Evolutionary conservation across 1,284 basidiomycete species (phyloP), one percentile per base, ranked within the genome.

Genomic region (Heterobasidion parviporum): DNA sequence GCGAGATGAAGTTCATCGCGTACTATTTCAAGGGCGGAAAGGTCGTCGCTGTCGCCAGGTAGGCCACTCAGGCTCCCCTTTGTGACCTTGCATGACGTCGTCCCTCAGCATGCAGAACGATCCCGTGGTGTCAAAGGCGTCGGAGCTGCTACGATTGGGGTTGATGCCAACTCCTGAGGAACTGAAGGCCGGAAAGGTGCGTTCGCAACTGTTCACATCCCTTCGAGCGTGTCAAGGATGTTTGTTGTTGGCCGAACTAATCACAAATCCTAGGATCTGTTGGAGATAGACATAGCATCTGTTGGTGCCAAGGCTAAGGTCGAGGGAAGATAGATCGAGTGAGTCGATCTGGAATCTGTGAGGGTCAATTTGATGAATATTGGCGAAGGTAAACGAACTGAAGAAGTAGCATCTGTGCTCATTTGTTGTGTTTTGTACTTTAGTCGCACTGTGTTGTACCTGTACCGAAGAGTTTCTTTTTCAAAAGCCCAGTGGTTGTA

Each of bases 1-100:
- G 77, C 3, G 91, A 91, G 63, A 73, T 94, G 74, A 94, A 94
- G 85, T 94, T 95, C 66, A 81, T 89, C 48, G 88, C 92, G 0
- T 96, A 92, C 74, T 95, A 96, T 69, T 79, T 84, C 49, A 89
- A 90, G 70, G 77, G 75, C 34, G 84, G 85, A 60, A 84, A 86
- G 61, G 77, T 96, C 53, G 80, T 91, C 18, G 93, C 94, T 3
- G 88, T 95, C 18, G 84, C 91, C 1, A 87, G 85, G 77, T 85
- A 60, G 57, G 70, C 38, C 72, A 8, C 73, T 8, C 16, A 14
- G 18, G 61, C 71, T 57, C 8, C 54, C 32, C 14, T 12, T 14
- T 20, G n/a, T 45, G 32, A 35, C 6, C 16, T 6, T 45, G 44
- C 12, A 15, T 32, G 12, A 20, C 12, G 4, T 35, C 6, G 6